These are phyloP conservation scores for Bombardia bombarda DNA, from an alignment of 495 filamentous ascomycete genomes.

Conservation along the genomic window DNA sequence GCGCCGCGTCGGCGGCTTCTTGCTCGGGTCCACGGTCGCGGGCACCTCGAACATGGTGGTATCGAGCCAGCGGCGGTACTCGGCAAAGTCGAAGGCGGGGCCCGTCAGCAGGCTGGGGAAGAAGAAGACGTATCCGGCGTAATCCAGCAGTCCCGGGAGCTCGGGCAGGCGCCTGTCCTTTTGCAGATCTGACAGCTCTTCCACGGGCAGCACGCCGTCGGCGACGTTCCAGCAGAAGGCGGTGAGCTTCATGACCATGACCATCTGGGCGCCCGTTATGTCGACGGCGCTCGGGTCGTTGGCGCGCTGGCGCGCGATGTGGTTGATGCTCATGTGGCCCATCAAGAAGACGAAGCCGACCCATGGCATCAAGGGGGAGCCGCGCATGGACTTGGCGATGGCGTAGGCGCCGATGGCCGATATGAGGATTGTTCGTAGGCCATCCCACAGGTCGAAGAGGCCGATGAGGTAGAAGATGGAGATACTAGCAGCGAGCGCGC, in stretches of 20 bases:
- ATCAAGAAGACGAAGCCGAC: constrained; percentile 89
- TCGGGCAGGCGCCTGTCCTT: constrained; percentile 68
- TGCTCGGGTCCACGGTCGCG: constrained; percentile 64
- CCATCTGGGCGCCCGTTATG: constrained; percentile 97
- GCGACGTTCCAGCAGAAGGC: constrained; percentile 97
- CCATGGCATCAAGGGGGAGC: constrained; percentile 98
- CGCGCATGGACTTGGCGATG: constrained; percentile 69
- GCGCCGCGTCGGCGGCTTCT: constrained; percentile 76
- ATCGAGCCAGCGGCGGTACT: constrained; percentile 88
- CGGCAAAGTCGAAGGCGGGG: constrained; percentile 87
- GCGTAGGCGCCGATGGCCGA: constrained; percentile 71
- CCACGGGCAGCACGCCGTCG: constrained; percentile 72
- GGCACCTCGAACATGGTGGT: constrained; percentile 90
- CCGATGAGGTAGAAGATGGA: constrained; percentile 88
- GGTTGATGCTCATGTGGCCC: constrained; percentile 88
- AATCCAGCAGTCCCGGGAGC: constrained; percentile 72
- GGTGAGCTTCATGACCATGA: constrained; percentile 95
- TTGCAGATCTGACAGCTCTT: constrained; percentile 77
- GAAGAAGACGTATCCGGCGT: constrained; percentile 83
- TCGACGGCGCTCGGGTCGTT: constrained; percentile 61
- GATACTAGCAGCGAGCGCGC: constrained; percentile 17
- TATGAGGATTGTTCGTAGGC: constrained; percentile 69
- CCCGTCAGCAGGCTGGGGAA: constrained; percentile 85
- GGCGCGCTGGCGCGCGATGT: constrained; percentile 69
- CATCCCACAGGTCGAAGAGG: constrained; percentile 91